Conservation (phyloP, 371 early-diverging fungal genomes). For the Actinomucor elegans region DNA sequence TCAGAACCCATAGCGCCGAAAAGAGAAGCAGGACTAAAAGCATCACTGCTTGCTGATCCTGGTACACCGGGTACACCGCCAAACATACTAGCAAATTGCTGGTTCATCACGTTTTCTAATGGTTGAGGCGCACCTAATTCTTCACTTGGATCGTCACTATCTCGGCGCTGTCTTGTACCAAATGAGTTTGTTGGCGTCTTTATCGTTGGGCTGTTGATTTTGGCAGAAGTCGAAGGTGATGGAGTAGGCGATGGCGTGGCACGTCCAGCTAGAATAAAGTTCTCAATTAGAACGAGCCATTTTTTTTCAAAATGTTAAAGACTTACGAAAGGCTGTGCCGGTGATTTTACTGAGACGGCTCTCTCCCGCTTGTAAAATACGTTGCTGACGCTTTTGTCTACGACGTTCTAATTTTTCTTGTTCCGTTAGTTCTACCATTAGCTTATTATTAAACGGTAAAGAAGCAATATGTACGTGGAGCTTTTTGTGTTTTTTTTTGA, state of each 20-base stretch:
- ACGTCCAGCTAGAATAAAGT: conserved; percentile 22
- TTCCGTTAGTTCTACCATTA: conserved; percentile 45
- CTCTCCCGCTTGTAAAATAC: conserved; percentile 58
- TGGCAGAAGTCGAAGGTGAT: conserved; percentile 29
- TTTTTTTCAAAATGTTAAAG: too few species aligned
- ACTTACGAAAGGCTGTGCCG: conserved; percentile 54
- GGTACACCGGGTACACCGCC: conserved; percentile 16
- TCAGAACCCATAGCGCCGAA: background rate
- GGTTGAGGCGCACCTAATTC: conserved; percentile 43
- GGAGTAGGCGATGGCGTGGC: conserved; percentile 33
- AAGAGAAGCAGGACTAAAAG: conserved; percentile 14
- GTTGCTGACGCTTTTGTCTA: conserved; percentile 61
- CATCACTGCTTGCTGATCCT: conserved; percentile 1
- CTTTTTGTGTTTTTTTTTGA: too few species aligned
- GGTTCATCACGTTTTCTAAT: conserved; percentile 8
- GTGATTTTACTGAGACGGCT: conserved; percentile 62
- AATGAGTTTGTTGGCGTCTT: background rate
- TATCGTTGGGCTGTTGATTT: background rate
- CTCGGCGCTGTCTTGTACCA: conserved; percentile 16
- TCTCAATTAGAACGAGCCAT: background rate
- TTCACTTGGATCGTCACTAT: conserved; percentile 45
- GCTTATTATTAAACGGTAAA: background rate
- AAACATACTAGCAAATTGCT: conserved; percentile 16
- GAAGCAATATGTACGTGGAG: too few species aligned
- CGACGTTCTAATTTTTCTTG: conserved; percentile 60